A percentile compares a stretch with the other conserved stretches of the same genome.
These are phyloP conservation scores for Tieghemostelium lacteum DNA, from an alignment of 78 protist genomes.

Conservation along the genomic window DNA sequence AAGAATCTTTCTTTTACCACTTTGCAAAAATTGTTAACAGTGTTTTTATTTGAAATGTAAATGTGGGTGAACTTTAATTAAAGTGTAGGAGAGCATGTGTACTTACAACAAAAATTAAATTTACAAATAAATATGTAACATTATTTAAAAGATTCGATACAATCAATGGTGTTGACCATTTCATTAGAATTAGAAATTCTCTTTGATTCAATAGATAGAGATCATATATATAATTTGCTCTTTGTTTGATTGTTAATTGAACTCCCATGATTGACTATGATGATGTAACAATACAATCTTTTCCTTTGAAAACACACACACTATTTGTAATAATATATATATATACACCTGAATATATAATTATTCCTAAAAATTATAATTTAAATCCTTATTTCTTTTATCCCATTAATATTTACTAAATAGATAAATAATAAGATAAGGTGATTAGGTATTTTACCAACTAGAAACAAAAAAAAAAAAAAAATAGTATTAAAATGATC, in stretches of 20 bases:
- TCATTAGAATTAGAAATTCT: conserved; percentile 20
- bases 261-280: no score
- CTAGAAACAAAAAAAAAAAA: no score
- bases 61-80: not conserved
- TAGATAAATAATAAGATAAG: no score
- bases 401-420: no score
- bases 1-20: not conserved
- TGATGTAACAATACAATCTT: not conserved
- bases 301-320: no score
- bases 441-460: no score
- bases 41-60: not conserved
- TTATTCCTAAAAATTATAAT: no score
- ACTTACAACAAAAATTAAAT: conserved; percentile 70
- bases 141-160: conserved; percentile 58
- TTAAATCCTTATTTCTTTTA: no score
- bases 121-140: conserved; percentile 64
- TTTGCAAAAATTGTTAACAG: not conserved
- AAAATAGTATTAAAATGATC: no score
- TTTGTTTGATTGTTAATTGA: no score
- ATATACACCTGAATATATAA: no score
- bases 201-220: conserved; percentile 7
- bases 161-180: conserved; percentile 59
- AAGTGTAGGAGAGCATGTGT: not conserved
- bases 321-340: no score
- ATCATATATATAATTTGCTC: not conserved